Evolutionary conservation across 75 land plant species (phyloP), one percentile per base, ranked within the genome.

Genomic region (Adiantum capillusveneris): DNA sequence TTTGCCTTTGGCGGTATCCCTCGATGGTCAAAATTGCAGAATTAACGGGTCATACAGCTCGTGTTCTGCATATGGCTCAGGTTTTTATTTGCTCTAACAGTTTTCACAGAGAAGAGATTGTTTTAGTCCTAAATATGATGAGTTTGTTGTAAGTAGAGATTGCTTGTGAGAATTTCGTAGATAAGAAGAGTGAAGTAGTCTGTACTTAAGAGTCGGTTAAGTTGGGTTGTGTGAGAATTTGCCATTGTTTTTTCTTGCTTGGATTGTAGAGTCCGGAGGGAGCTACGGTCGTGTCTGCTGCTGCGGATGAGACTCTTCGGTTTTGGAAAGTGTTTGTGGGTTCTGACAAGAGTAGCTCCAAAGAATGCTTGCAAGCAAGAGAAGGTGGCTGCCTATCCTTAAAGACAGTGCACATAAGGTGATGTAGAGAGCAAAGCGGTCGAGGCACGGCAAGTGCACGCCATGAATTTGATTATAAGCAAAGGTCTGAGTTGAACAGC

Each of bases 321-420:
- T 77, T 86, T 44, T 86, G 90, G 90, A 77, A 83, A 31, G 68
- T 75, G 13, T 86, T 84, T 72, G 84, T 66, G 22, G 64, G 74
- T 41, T 64, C 86, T 16, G 31, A 28, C 57, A 55, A 55, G 29
- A n/a, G n/a, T 27, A n/a, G 22, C 13, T 11, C 57, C 17, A 24
- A 1, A 28, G 18, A 2, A 3, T 3, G 26, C 2, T 2, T 55
- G 29, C 57, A 27, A 5, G 37, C 52, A 3, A 50, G 11, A 12
- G 37, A 34, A 9, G 3, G 37, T 34, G 37, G 37, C 9, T 5
- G 37, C 37, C 37, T 34, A 34, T 34, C 9, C 7, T 34, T 34
- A 34, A 34, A 34, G 9, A 9, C 37, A 34, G 37, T 34, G 37
- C 37, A 34, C 7, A 34, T 34, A 34, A 34, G 37, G 37, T 34